A percentile compares a stretch with the other conserved stretches of the same genome.
phyloP scores from a whole-genome alignment of 2,329 filamentous ascomycete genomes.

The Sodiomyces alkalinus region DNA sequence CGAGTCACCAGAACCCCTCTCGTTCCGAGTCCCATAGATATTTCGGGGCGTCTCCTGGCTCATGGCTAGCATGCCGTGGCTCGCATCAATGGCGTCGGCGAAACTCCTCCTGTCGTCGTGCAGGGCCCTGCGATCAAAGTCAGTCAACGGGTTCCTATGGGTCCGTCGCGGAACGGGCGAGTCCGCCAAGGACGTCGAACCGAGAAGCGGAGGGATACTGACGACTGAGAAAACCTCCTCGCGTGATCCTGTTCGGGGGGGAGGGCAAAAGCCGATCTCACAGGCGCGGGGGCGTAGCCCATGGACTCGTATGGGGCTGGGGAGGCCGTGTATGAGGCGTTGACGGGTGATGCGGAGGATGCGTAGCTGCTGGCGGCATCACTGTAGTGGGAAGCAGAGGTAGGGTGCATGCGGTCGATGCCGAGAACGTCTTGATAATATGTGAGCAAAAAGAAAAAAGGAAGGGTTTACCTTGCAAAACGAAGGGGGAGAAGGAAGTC shows the following conservation, averaged over 20 bases:
- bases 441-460: constrained; percentile 59
- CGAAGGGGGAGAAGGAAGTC: too few relatives aligned
- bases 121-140: constrained; percentile 30
- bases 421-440: constrained; percentile 60
- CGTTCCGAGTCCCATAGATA: constrained; percentile 60
- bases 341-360: constrained; percentile 51
- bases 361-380: constrained; percentile 46
- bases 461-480: too few relatives aligned
- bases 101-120: constrained; percentile 52
- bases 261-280: constrained; percentile 43
- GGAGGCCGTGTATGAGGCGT: constrained; percentile 49
- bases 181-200: constrained; percentile 21
- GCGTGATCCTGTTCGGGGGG: constrained; percentile 37
- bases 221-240: constrained; percentile 73
- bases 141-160: constrained; percentile 48
- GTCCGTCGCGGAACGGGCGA: constrained; percentile 25
- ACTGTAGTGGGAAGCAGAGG: constrained; percentile 50
- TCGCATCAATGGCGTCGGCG: constrained; percentile 81
- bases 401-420: constrained; percentile 46
- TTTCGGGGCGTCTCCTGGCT: constrained; percentile 89
- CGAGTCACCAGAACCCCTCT: constrained; percentile 63
- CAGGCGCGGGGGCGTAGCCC: constrained; percentile 54
- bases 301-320: constrained; percentile 60
- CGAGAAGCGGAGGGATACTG: constrained; percentile 28
- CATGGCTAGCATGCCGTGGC: constrained; percentile 88